A percentile compares a stretch with the other conserved stretches of the same genome.
phyloP scores from a whole-genome alignment of 352 stramenopile genomes.

The Pythium chondricola region DNA sequence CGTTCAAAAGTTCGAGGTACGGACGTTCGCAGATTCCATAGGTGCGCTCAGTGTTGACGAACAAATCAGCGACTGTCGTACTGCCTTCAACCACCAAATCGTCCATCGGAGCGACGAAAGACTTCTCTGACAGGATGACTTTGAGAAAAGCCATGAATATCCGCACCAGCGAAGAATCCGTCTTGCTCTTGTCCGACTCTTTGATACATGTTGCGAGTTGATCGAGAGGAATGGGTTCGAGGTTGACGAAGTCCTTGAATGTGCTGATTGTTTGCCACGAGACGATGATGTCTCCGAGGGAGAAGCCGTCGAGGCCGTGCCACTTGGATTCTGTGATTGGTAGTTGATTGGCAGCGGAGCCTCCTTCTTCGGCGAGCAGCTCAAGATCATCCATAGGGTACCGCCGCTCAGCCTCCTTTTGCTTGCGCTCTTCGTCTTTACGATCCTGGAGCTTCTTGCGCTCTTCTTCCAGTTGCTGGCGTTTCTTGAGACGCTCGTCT shows the following conservation, averaged over 20 bases:
- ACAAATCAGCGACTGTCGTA: slow-evolving; percentile 75
- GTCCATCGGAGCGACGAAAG: slow-evolving; percentile 66
- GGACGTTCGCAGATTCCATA: slow-evolving; percentile 71
- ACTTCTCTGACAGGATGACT: slow-evolving; percentile 73
- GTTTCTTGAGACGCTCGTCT: slow-evolving; percentile 20
- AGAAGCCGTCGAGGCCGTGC: slow-evolving; percentile 41
- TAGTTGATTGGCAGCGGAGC: slow-evolving; percentile 17
- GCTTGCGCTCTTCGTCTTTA: slow-evolving; percentile 49
- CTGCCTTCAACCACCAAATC: slow-evolving; percentile 77
- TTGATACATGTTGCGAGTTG: slow-evolving; percentile 47
- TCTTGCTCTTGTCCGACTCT: slow-evolving; percentile 29
- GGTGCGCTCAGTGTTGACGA: slow-evolving; percentile 57
- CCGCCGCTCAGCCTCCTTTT: slow-evolving; percentile 43
- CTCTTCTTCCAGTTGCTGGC: slow-evolving; percentile 22
- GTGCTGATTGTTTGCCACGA: slow-evolving; percentile 72
- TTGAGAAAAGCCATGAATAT: slow-evolving; percentile 73
- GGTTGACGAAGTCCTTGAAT: slow-evolving; percentile 60
- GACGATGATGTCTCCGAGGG: slow-evolving; percentile 76
- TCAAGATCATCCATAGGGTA: slow-evolving; percentile 72
- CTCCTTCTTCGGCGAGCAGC: slow-evolving; percentile 38
- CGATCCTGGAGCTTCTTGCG: slow-evolving; percentile 25
- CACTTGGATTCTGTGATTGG: slow-evolving; percentile 32
- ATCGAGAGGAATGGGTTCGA: slow-evolving; percentile 61
- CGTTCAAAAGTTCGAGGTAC: slow-evolving; percentile 67
- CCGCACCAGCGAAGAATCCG: slow-evolving; percentile 37